Conservation (phyloP, 2,329 filamentous ascomycete genomes). For the Aspergillus fumigatiaffinis region DNA sequence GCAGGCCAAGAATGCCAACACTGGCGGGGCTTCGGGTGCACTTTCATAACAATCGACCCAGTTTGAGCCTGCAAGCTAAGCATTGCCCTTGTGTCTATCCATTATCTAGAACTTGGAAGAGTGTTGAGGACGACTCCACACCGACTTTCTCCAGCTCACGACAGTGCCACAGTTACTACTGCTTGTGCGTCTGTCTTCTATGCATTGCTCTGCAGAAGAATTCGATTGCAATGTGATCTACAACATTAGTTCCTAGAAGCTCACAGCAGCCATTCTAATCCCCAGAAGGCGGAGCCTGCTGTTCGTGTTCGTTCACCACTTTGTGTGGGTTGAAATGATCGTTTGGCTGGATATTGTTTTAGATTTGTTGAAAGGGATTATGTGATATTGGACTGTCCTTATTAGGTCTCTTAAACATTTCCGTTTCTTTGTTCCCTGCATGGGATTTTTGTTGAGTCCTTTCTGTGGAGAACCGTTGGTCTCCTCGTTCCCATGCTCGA, state of each 20-base stretch:
- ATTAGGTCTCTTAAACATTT: no score
- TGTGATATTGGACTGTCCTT: no score
- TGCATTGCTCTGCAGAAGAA: not conserved
- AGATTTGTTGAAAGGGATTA: no score
- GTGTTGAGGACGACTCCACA: not conserved
- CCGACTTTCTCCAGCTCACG: not conserved
- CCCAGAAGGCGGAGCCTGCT: not conserved
- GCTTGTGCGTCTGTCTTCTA: not conserved
- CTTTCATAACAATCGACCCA: not conserved
- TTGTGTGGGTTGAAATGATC: not conserved
- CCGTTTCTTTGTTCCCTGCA: no score
- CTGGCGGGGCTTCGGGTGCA: no score
- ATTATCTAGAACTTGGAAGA: not conserved
- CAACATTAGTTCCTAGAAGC: no score
- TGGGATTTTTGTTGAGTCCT: no score
- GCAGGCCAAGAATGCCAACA: not conserved
- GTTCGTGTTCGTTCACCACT: not conserved
- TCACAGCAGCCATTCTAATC: not conserved
- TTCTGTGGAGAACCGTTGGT: no score
- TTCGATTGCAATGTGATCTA: no score
- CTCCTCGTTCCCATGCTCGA: no score
- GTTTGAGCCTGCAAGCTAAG: not conserved
- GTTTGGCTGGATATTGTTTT: not conserved
- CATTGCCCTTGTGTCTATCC: not conserved
- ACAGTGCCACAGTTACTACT: not conserved